Conservation (phyloP, 1,284 basidiomycete species). For the Pseudozyma tsukubaensis region DNA sequence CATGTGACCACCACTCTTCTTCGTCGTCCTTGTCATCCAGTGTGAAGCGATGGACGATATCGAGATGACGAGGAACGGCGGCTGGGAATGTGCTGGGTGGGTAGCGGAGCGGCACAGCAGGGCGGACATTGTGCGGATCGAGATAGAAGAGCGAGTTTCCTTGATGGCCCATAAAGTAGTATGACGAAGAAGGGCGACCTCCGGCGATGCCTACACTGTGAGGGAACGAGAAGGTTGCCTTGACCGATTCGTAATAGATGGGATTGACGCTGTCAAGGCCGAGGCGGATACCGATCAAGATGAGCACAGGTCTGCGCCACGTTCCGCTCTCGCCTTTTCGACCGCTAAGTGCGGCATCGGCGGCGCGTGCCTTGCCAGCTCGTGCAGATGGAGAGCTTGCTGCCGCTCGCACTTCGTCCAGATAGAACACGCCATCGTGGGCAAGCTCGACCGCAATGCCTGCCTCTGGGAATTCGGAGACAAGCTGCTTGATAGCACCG, state of each 20-base stretch:
- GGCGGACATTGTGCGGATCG: constrained; percentile 90
- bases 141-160: constrained; percentile 81
- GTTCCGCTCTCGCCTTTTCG: constrained; percentile 4
- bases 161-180: constrained; percentile 95
- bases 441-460: constrained; percentile 84
- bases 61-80: constrained; percentile 27
- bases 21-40: constrained; percentile 29
- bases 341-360: not conserved
- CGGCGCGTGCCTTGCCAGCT: constrained; percentile 14
- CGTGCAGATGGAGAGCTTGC: constrained; percentile 70
- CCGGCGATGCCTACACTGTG: constrained; percentile 96
- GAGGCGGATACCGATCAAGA: constrained; percentile 86
- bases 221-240: constrained; percentile 89
- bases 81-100: constrained; percentile 71
- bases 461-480: constrained; percentile 80
- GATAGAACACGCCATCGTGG: constrained; percentile 82
- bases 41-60: constrained; percentile 17
- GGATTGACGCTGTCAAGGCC: constrained; percentile 94
- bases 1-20: constrained; percentile 74
- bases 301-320: constrained; percentile 90
- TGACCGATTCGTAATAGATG: constrained; percentile 91
- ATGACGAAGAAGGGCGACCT: constrained; percentile 91
- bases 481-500: constrained; percentile 83
- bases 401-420: constrained; percentile 84
- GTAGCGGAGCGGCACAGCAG: constrained; percentile 80